Conservation (phyloP, 768 basidiomycete species). For the Leucocoprinus leucothites region DNA sequence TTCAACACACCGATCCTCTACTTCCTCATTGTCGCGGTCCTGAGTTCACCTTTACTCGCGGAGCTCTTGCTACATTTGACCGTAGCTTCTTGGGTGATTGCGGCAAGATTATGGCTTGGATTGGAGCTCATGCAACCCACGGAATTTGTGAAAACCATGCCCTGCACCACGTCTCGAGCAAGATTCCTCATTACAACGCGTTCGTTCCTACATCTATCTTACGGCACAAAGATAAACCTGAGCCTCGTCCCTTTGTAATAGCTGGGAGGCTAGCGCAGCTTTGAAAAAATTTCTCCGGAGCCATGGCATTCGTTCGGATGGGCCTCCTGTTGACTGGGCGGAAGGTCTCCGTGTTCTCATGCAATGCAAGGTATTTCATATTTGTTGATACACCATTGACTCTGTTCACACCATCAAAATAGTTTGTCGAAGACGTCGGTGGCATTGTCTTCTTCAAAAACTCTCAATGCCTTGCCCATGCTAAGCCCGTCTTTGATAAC, state of each 20-base stretch:
- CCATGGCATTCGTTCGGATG: slow-evolving; percentile 60
- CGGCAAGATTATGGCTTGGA: slow-evolving; percentile 77
- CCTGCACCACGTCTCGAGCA: slow-evolving; percentile 87
- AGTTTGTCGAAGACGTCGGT: slow-evolving; percentile 94
- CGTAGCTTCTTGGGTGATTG: slow-evolving; percentile 76
- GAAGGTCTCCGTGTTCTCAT: slow-evolving; percentile 76
- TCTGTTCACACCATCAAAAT: background rate
- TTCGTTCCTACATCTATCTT: slow-evolving; percentile 28
- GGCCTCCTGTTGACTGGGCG: slow-evolving; percentile 74
- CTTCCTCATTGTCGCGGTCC: slow-evolving; percentile 90
- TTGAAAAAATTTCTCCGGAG: slow-evolving; percentile 73
- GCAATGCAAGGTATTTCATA: slow-evolving; percentile 62
- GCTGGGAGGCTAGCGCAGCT: slow-evolving; percentile 89
- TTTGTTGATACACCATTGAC: background rate
- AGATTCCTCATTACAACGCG: slow-evolving; percentile 95
- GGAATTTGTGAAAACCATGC: slow-evolving; percentile 96
- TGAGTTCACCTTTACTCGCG: slow-evolving; percentile 91
- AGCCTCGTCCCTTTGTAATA: slow-evolving; percentile 20
- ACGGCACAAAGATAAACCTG: too few relatives aligned
- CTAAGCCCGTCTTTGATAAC: slow-evolving; percentile 62
- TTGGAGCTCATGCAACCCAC: slow-evolving; percentile 82
- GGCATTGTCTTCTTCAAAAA: slow-evolving; percentile 92
- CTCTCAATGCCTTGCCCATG: slow-evolving; percentile 69
- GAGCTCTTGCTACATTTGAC: slow-evolving; percentile 90
- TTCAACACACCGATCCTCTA: slow-evolving; percentile 96